A percentile compares a stretch with the other conserved stretches of the same genome.
phyloP scores from a whole-genome alignment of 2,329 filamentous ascomycete species.

The Thielaviopsis musarum region DNA sequence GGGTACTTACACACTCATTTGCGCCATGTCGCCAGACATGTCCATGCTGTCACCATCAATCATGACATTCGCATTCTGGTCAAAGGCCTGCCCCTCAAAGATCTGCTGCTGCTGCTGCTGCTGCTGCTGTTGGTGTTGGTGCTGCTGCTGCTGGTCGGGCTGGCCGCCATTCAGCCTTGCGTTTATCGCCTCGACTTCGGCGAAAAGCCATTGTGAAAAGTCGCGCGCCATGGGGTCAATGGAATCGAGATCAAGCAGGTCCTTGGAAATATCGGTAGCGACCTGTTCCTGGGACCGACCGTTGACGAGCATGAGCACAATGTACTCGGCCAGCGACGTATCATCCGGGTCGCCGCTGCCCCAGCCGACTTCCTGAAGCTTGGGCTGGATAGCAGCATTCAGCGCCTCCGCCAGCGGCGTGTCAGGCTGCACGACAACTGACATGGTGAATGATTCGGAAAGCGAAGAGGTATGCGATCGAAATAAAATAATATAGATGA shows the following conservation, averaged over 20 bases:
- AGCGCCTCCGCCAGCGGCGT: slow-evolving; percentile 76
- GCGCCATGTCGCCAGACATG: slow-evolving; percentile 17
- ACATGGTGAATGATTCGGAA: slow-evolving; percentile 38
- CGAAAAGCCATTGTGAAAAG: slow-evolving; percentile 88
- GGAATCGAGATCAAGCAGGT: slow-evolving; percentile 65
- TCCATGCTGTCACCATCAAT: slow-evolving; percentile 9
- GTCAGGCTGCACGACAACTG: slow-evolving; percentile 57
- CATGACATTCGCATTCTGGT: neutral
- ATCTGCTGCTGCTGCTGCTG: neutral
- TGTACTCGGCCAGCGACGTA: slow-evolving; percentile 81
- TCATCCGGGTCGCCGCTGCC: slow-evolving; percentile 61
- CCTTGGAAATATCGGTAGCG: slow-evolving; percentile 69
- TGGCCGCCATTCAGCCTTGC: slow-evolving; percentile 37
- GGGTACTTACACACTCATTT: slow-evolving; percentile 41
- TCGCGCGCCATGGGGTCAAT: slow-evolving; percentile 70
- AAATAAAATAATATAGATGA: neutral
- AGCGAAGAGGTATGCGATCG: neutral
- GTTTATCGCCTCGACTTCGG: slow-evolving; percentile 57
- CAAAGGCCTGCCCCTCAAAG: neutral
- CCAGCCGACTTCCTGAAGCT: slow-evolving; percentile 88
- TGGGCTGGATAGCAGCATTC: slow-evolving; percentile 68
- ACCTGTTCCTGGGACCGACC: slow-evolving; percentile 87
- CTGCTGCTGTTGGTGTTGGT: neutral
- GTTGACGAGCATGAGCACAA: slow-evolving; percentile 92
- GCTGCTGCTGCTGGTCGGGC: neutral